A percentile compares a stretch with the other conserved stretches of the same genome.
These are phyloP conservation scores for Fraxinus anomala DNA, from an alignment of 257 asterid genomes.

Conservation along the genomic window DNA sequence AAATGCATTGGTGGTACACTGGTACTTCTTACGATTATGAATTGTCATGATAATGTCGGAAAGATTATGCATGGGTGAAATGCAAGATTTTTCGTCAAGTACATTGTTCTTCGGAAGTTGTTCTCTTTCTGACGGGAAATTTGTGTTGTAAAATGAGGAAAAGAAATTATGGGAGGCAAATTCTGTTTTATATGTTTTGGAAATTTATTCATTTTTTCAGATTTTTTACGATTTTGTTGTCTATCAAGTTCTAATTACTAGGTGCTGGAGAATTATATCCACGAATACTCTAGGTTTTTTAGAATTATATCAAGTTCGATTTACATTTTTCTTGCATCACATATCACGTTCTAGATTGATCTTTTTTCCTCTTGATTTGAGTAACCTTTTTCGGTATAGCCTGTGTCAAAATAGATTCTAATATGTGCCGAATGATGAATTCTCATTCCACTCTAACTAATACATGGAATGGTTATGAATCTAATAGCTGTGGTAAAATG, in stretches of 20 bases:
- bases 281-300: no score
- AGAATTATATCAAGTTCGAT: no score
- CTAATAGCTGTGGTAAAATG: no score
- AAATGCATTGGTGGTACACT: constrained; percentile 11
- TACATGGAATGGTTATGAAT: no score
- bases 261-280: not conserved
- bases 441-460: no score
- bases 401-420: no score
- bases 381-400: no score
- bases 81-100: constrained; percentile 17
- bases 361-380: no score
- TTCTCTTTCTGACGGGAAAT: not conserved
- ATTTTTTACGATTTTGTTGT: not conserved
- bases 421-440: no score
- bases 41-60: constrained; percentile 30
- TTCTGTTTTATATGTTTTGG: not conserved
- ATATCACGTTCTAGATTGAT: no score
- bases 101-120: constrained; percentile 32
- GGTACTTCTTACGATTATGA: constrained; percentile 2
- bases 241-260: not conserved
- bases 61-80: constrained; percentile 32
- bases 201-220: not conserved
- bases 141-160: not conserved
- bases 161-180: not conserved
- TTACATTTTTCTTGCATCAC: no score